Percentiles rank a stretch among this genome's conserved stretches.
Conservation (phyloP, 352 stramenopile genomes). For the Globisporangium parvum region DNA sequence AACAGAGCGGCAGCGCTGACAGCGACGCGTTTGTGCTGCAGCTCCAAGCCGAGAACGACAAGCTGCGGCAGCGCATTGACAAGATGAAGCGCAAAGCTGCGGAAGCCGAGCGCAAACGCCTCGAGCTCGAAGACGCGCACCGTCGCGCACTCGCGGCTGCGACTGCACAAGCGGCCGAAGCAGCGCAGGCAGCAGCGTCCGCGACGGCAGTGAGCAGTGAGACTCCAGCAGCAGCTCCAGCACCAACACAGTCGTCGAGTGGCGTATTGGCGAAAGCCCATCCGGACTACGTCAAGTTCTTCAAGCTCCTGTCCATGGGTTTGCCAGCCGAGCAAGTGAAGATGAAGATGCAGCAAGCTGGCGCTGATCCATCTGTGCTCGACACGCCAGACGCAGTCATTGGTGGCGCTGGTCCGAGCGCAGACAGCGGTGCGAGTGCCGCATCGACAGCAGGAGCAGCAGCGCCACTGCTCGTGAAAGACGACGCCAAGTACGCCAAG, state of each 20-base stretch:
- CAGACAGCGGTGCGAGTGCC: neutral
- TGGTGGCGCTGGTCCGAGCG: conserved; percentile 20
- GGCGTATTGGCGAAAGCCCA: conserved; percentile 62
- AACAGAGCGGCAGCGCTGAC: conserved; percentile 7
- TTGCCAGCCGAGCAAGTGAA: conserved; percentile 78
- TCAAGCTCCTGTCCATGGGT: conserved; percentile 80
- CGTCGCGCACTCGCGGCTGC: conserved; percentile 17
- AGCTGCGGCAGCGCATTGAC: conserved; percentile 59
- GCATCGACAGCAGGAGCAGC: neutral
- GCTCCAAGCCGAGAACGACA: conserved; percentile 75
- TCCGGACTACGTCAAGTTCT: conserved; percentile 74
- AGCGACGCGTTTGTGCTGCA: conserved; percentile 28
- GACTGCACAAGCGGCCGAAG: conserved; percentile 4
- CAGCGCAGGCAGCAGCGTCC: conserved; percentile 6
- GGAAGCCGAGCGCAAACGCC: conserved; percentile 42
- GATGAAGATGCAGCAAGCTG: conserved; percentile 79
- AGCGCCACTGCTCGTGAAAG: conserved; percentile 42
- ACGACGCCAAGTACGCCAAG: conserved; percentile 86
- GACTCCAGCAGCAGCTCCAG: conserved; percentile 7
- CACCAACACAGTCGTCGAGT: conserved; percentile 8
- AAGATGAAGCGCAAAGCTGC: conserved; percentile 68
- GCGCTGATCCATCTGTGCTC: conserved; percentile 56
- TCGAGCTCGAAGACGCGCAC: conserved; percentile 54
- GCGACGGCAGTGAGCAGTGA: conserved; percentile 9
- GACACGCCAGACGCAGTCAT: conserved; percentile 67